phyloP scores from a whole-genome alignment of 345 rosid species.

The Excoecaria agallocha region DNA sequence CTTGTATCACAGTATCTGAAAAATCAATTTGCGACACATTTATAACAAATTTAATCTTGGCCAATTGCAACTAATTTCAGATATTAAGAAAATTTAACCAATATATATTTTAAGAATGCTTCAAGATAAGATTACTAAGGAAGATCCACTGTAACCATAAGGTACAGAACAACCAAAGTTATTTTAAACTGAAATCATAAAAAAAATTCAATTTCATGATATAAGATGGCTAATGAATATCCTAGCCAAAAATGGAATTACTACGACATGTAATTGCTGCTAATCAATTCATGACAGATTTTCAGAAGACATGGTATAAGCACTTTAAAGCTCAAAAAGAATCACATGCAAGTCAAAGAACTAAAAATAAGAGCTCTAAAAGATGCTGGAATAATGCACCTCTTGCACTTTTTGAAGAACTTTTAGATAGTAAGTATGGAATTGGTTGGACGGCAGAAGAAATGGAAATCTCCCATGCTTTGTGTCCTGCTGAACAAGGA shows the following conservation, averaged over 20 bases:
- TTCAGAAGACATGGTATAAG: not conserved
- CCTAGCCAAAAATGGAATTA: not conserved
- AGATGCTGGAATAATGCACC: slow-evolving; percentile 37
- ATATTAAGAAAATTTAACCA: not conserved
- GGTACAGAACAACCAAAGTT: not conserved
- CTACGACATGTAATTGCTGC: not conserved
- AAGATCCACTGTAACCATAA: not conserved
- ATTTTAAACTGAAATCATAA: not conserved
- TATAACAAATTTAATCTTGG: not conserved
- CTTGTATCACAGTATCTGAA: not conserved
- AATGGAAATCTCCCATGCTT: slow-evolving; percentile 84
- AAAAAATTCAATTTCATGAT: not conserved
- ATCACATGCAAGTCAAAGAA: not conserved
- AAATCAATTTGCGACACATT: not conserved
- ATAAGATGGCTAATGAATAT: not conserved
- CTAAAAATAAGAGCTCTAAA: not conserved
- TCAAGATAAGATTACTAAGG: not conserved
- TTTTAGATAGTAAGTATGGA: slow-evolving; percentile 64
- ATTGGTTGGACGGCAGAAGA: slow-evolving; percentile 63
- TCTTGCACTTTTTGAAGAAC: slow-evolving; percentile 69
- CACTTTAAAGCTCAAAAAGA: not conserved
- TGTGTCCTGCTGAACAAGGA: slow-evolving; percentile 79
- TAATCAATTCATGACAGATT: not conserved
- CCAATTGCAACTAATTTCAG: not conserved
- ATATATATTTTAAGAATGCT: not conserved